Evolutionary conservation across 768 basidiomycete genomes (phyloP), one percentile per base, ranked within the genome.

Genomic region (Agrocybe praecox): DNA sequence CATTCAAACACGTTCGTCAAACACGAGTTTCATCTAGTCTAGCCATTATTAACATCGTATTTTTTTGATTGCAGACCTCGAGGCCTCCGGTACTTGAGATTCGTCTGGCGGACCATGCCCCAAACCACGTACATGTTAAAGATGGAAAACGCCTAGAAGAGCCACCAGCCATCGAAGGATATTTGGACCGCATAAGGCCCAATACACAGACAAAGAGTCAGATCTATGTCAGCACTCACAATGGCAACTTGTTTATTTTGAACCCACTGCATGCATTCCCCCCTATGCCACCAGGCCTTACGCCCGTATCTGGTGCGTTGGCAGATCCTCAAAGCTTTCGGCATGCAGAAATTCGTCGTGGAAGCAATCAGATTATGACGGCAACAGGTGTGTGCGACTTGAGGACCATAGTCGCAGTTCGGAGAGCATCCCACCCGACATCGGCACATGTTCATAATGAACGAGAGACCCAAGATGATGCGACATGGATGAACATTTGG

Each of bases 161-260:
- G 63, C 96, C 96, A 1, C 86, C 88, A 0, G 82, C 85, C 0
- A 76, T 96, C 46, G 96, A 98, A 72, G 96, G 96, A 2, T 97
- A 91, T 71, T 74, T 96, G 43, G 83, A 90, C 57, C 86, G 87
- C 46, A 79, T 92, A 63, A 80, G 77, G 59, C 79, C 84, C 2
- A 85, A 82, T 61, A 76, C 82, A 18, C 82, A 85, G 58, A 67
- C 69, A 24, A 84, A 79, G 52, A 83, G 89, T 54, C 77, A 77
- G 3, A 64, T 89, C 14, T 96, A 94, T 71, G 76, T 95, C 36
- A 73, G 81, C 23, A 84, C 84, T 6, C 90, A 94, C 64, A 80
- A 87, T 52, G 89, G 91, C 6, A 82, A 84, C 64, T 71, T 96
- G 26, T 94, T 94, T 71, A 76, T 81, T 10, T 62, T 89, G 18